Percentiles rank a stretch among this genome's conserved stretches.
phyloP scores from a whole-genome alignment of 2,329 filamentous ascomycete genomes.

The Aspergillus unguis region DNA sequence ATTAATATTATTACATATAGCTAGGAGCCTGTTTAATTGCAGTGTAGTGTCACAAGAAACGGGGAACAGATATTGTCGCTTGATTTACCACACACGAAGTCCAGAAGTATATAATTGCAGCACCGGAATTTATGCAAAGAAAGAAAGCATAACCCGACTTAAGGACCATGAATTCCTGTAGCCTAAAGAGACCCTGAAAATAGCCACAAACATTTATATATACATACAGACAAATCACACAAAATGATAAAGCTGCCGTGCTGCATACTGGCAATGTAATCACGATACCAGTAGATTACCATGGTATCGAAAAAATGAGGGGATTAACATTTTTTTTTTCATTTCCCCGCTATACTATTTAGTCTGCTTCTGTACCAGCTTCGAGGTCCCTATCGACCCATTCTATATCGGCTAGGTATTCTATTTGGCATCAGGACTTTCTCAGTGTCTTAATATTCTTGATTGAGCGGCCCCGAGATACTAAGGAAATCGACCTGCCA shows the following conservation, averaged over 20 bases:
- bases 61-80: too few relatives aligned
- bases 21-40: too few relatives aligned
- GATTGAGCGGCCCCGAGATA: too few relatives aligned
- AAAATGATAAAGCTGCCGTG: background rate
- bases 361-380: background rate
- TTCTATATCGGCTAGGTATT: background rate
- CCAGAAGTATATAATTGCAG: too few relatives aligned
- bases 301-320: constrained; percentile 2
- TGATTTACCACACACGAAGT: too few relatives aligned
- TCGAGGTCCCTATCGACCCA: background rate
- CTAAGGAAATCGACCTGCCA: background rate
- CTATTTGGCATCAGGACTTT: background rate
- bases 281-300: constrained; percentile 5
- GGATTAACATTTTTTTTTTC: constrained; percentile 9
- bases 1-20: too few relatives aligned
- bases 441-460: background rate
- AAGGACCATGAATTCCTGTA: too few relatives aligned
- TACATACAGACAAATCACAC: background rate
- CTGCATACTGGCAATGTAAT: background rate
- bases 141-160: too few relatives aligned
- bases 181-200: too few relatives aligned
- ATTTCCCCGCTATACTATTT: background rate
- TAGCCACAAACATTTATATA: too few relatives aligned
- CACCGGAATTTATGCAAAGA: too few relatives aligned
- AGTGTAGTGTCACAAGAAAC: too few relatives aligned